Conservation (phyloP, 2,329 filamentous ascomycete genomes). For the Malbranchea cinnamomea region DNA sequence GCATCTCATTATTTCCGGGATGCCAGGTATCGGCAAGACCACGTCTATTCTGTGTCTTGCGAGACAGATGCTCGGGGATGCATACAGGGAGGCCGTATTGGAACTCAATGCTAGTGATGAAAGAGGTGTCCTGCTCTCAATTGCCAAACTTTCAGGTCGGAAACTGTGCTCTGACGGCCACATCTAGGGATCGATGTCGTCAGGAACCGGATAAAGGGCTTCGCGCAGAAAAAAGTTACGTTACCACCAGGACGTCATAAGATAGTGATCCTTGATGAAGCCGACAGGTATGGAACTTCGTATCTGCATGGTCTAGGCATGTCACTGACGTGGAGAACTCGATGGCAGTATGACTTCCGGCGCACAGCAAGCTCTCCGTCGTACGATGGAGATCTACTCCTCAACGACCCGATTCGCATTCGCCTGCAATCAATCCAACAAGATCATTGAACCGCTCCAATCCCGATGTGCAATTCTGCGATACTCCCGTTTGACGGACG, state of each 20-base stretch:
- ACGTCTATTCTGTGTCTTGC: conserved; percentile 90
- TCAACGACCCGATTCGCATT: conserved; percentile 94
- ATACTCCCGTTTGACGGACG: conserved; percentile 83
- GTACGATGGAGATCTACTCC: conserved; percentile 98
- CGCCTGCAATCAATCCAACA: conserved; percentile 96
- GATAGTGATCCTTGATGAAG: conserved; percentile 92
- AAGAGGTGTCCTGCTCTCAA: conserved; percentile 40
- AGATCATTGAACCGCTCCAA: conserved; percentile 98
- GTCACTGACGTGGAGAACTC: not conserved
- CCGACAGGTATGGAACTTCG: conserved; percentile 49
- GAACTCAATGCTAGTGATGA: conserved; percentile 96
- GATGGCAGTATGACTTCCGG: conserved; percentile 80
- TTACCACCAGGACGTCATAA: conserved; percentile 83
- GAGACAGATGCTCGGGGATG: conserved; percentile 74
- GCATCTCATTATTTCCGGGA: conserved; percentile 97
- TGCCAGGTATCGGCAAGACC: conserved; percentile 98
- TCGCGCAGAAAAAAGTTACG: conserved; percentile 98
- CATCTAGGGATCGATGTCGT: conserved; percentile 83
- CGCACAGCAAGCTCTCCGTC: conserved; percentile 82
- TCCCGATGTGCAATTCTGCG: conserved; percentile 91
- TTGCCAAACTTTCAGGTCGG: not conserved
- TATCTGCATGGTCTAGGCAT: not conserved
- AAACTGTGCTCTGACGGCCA: conserved; percentile 6
- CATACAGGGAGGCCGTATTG: conserved; percentile 93
- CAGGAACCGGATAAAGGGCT: conserved; percentile 91